Percentiles rank a stretch among this genome's conserved stretches.
phyloP scores from a whole-genome alignment of 2,329 filamentous ascomycete genomes.

The Penicillium decumbens region DNA sequence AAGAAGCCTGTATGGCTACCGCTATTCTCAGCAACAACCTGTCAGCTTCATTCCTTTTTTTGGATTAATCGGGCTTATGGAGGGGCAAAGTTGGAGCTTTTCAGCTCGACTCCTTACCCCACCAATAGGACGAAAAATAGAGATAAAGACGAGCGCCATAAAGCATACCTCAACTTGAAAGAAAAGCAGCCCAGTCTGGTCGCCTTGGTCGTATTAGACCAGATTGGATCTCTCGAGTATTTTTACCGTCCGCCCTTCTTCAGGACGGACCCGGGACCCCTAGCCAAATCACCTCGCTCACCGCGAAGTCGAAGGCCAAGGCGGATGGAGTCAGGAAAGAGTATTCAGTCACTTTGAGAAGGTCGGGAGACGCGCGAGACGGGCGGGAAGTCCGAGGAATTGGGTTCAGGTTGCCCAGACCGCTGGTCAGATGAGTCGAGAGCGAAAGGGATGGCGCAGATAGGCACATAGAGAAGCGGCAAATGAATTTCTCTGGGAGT shows the following conservation, averaged over 20 bases:
- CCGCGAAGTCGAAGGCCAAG: slow-evolving; percentile 22
- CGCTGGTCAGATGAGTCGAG: slow-evolving; percentile 30
- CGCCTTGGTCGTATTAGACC: slow-evolving; percentile 9
- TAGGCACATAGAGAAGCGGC: slow-evolving; percentile 36
- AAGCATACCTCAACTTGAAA: slow-evolving; percentile 17
- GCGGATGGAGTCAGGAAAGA: slow-evolving; percentile 12
- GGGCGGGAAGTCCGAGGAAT: slow-evolving; percentile 15
- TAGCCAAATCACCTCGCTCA: slow-evolving; percentile 43
- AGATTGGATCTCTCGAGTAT: slow-evolving; percentile 24
- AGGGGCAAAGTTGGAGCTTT: slow-evolving; percentile 20
- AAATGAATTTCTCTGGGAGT: not conserved
- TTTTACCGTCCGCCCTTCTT: slow-evolving; percentile 50
- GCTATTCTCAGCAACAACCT: slow-evolving; percentile 4
- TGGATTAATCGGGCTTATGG: slow-evolving; percentile 2
- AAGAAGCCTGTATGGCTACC: slow-evolving; percentile 10
- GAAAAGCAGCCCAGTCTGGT: slow-evolving; percentile 9
- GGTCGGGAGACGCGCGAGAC: slow-evolving; percentile 14
- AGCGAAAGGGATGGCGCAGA: slow-evolving; percentile 27
- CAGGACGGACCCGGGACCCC: slow-evolving; percentile 49
- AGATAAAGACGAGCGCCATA: slow-evolving; percentile 2
- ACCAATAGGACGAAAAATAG: slow-evolving; percentile 11
- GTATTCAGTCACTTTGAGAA: slow-evolving; percentile 12
- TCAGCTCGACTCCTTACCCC: slow-evolving; percentile 12
- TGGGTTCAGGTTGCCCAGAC: slow-evolving; percentile 20
- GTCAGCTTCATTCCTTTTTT: slow-evolving; percentile 14